Percentiles rank a stretch among this genome's conserved stretches.
phyloP scores from a whole-genome alignment of 1,284 basidiomycete genomes.

The Cryptococcus maquisensis region DNA sequence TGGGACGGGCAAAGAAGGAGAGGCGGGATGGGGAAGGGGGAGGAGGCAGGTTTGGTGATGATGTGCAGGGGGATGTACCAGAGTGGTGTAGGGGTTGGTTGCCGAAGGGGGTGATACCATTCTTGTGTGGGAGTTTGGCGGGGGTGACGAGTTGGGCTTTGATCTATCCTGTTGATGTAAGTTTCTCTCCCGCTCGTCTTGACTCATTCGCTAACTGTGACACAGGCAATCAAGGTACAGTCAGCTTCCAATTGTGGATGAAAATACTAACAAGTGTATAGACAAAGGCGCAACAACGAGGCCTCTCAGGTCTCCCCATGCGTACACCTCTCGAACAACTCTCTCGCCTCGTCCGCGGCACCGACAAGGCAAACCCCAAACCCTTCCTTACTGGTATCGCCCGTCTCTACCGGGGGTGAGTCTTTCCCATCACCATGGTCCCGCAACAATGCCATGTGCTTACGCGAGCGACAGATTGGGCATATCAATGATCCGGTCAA shows the following conservation, averaged over 20 bases:
- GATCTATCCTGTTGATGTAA: slow-evolving; percentile 49
- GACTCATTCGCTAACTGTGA: not conserved
- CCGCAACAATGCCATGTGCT: no score
- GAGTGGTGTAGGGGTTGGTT: slow-evolving; percentile 44
- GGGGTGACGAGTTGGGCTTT: slow-evolving; percentile 49
- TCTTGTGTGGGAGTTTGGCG: slow-evolving; percentile 45
- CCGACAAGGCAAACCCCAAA: slow-evolving; percentile 42
- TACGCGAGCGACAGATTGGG: slow-evolving; percentile 30
- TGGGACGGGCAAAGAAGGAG: slow-evolving; percentile 29
- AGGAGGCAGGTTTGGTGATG: slow-evolving; percentile 12
- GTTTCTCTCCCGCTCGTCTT: slow-evolving; percentile 7
- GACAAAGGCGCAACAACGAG: slow-evolving; percentile 48
- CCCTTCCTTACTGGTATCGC: slow-evolving; percentile 41
- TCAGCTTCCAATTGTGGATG: not conserved
- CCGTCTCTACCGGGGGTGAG: slow-evolving; percentile 44
- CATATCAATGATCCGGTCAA: slow-evolving; percentile 46
- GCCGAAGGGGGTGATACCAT: slow-evolving; percentile 41
- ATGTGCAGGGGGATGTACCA: slow-evolving; percentile 40
- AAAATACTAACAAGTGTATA: slow-evolving; percentile 5
- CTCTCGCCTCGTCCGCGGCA: slow-evolving; percentile 42
- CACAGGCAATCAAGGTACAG: slow-evolving; percentile 43
- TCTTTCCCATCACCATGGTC: not conserved
- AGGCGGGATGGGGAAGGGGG: not conserved
- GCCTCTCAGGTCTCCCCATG: slow-evolving; percentile 37
- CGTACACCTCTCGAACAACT: slow-evolving; percentile 42